These are phyloP conservation scores for Crataegus laevigata DNA, from an alignment of 306 rosid species.

Conservation along the genomic window DNA sequence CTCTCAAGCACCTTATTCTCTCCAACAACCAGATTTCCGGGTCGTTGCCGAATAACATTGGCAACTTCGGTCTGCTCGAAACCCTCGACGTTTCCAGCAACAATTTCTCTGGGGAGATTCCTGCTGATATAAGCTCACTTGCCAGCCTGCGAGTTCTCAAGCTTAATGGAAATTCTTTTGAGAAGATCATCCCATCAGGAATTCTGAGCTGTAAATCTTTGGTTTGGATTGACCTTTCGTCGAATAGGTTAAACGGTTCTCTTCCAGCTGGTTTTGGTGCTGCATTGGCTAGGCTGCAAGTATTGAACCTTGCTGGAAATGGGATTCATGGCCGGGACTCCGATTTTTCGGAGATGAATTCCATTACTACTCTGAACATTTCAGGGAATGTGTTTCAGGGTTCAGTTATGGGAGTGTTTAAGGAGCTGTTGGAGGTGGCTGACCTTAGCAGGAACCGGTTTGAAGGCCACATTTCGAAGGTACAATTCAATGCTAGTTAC, in stretches of 20 bases:
- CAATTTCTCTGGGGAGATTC: conserved; percentile 66
- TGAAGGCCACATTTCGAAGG: conserved; percentile 79
- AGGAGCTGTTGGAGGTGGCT: conserved; percentile 53
- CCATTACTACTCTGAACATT: conserved; percentile 59
- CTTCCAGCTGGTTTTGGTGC: conserved; percentile 82
- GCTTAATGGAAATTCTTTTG: conserved; percentile 58
- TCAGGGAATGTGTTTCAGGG: conserved; percentile 80
- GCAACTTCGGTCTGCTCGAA: conserved; percentile 77
- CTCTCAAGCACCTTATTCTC: conserved; percentile 64
- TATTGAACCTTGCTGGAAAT: conserved; percentile 74
- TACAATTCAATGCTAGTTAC: conserved; percentile 44
- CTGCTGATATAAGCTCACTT: conserved; percentile 59
- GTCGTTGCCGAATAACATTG: conserved; percentile 65
- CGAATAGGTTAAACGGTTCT: conserved; percentile 60
- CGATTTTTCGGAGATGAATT: conserved; percentile 52
- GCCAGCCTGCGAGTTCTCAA: conserved; percentile 45
- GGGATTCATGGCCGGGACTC: conserved; percentile 43
- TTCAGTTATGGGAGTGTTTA: conserved; percentile 57
- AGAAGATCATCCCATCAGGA: conserved; percentile 50
- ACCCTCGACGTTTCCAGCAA: conserved; percentile 66
- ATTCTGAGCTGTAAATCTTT: conserved; percentile 58
- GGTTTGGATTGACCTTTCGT: conserved; percentile 67
- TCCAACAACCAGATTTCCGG: conserved; percentile 72
- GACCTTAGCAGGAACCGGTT: conserved; percentile 90
- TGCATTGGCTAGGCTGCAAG: conserved; percentile 68